A percentile compares a stretch with the other conserved stretches of the same genome.
phyloP scores from a whole-genome alignment of 1,139 yeast species.

The Pneumocystis wakefieldiae region DNA sequence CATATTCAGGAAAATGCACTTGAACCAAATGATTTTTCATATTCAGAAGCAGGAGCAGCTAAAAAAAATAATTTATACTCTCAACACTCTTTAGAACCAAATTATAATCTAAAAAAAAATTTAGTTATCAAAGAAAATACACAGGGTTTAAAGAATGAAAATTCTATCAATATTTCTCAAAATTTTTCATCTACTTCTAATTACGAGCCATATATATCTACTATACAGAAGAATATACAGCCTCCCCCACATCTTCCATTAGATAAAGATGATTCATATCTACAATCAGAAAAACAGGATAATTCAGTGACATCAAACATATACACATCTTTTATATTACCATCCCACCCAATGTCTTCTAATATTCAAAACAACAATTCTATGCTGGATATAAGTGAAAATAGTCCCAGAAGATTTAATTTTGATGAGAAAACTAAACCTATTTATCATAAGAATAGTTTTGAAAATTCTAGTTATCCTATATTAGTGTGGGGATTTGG shows the following conservation, averaged over 20 bases:
- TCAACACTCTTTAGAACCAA: not conserved
- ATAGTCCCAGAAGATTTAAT: not conserved
- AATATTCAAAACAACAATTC: not conserved
- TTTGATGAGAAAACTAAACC: not conserved
- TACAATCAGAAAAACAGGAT: not conserved
- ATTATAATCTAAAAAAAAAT: not conserved
- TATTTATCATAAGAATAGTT: not conserved
- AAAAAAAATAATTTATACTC: not conserved
- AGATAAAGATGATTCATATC: not conserved
- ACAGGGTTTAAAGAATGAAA: not conserved
- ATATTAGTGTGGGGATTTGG: conserved; percentile 55
- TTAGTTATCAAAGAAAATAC: not conserved
- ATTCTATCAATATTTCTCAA: not conserved
- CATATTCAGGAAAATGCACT: not conserved
- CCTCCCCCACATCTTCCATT: not conserved
- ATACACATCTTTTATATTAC: not conserved
- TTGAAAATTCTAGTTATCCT: conserved; percentile 8
- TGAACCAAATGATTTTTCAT: not conserved
- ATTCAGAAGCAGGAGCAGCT: not conserved
- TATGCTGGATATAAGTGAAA: not conserved
- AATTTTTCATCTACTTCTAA: not conserved
- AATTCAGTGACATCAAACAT: not conserved
- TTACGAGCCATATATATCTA: not conserved
- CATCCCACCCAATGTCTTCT: not conserved
- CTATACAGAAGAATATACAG: not conserved